Percentiles rank a stretch among this genome's conserved stretches.
Evolutionary conservation across 257 asterid genomes (phyloP).

Genomic region (Petrea volubilis): DNA sequence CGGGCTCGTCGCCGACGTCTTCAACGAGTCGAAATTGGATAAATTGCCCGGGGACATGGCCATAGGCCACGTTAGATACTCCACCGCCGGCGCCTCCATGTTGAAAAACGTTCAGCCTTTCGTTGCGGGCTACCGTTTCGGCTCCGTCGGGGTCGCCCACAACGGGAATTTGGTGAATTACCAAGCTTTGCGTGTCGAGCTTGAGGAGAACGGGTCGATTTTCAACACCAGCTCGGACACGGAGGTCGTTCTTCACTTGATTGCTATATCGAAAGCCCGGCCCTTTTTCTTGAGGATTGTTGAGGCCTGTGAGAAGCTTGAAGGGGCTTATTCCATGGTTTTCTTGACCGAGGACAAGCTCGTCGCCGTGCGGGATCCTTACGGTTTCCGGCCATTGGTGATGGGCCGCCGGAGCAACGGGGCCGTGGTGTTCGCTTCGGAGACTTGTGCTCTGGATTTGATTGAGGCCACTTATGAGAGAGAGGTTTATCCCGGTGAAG

Average conservation of each 20-base stretch:
- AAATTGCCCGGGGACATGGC: slow-evolving; percentile 77
- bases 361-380: slow-evolving; percentile 66
- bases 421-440: slow-evolving; percentile 65
- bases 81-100: slow-evolving; percentile 96
- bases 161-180: slow-evolving; percentile 94
- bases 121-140: slow-evolving; percentile 83
- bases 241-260: slow-evolving; percentile 82
- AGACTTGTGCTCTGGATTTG: slow-evolving; percentile 66
- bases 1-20: slow-evolving; percentile 89
- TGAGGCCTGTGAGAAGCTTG: slow-evolving; percentile 79
- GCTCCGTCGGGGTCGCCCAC: slow-evolving; percentile 95
- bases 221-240: slow-evolving; percentile 89
- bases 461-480: slow-evolving; percentile 83
- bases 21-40: slow-evolving; percentile 66
- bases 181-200: slow-evolving; percentile 62
- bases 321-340: slow-evolving; percentile 92
- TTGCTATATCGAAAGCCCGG: slow-evolving; percentile 80
- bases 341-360: slow-evolving; percentile 62
- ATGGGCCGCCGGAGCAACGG: slow-evolving; percentile 74
- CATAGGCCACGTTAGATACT: slow-evolving; percentile 92
- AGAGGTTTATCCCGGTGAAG: slow-evolving; percentile 67
- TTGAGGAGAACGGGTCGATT: slow-evolving; percentile 85
- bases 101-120: slow-evolving; percentile 95
- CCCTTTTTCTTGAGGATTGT: slow-evolving; percentile 78
- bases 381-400: slow-evolving; percentile 66